Evolutionary conservation across 2,329 filamentous ascomycete species (phyloP).

Genomic region (Botrytis porri): DNA sequence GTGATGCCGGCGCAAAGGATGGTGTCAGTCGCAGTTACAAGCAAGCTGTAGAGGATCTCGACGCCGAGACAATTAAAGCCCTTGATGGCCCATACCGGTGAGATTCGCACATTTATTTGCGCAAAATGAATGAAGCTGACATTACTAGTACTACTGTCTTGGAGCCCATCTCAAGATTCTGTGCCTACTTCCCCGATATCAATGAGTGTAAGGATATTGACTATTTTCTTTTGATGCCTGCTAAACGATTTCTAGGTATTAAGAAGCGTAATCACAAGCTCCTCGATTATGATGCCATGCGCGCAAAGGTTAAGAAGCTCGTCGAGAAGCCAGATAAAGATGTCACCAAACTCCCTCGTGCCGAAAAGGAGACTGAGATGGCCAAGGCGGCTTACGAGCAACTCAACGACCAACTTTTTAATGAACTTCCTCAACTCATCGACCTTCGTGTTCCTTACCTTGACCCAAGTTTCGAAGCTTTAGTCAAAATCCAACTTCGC

Average conservation of each 20-base stretch:
- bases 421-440: conserved; percentile 91
- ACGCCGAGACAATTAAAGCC: conserved; percentile 97
- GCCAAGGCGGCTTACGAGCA: conserved; percentile 92
- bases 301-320: conserved; percentile 93
- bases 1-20: conserved; percentile 89
- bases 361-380: conserved; percentile 95
- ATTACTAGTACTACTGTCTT: conserved; percentile 74
- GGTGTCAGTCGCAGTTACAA: conserved; percentile 97
- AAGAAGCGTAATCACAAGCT: conserved; percentile 99
- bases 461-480: conserved; percentile 93
- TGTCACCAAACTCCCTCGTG: conserved; percentile 88
- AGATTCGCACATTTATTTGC: conserved; percentile 15
- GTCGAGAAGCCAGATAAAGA: conserved; percentile 99
- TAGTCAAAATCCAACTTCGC: conserved; percentile 96
- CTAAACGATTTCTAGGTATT: conserved; percentile 59
- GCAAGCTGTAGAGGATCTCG: conserved; percentile 94
- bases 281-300: conserved; percentile 94
- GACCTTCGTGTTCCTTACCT: conserved; percentile 95
- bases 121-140: conserved; percentile 24
- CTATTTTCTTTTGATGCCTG: not conserved
- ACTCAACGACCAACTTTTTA: conserved; percentile 92
- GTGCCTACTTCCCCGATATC: conserved; percentile 97
- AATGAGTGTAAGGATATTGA: conserved; percentile 71
- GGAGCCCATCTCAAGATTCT: conserved; percentile 93
- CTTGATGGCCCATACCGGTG: conserved; percentile 91